Base-by-base conservation (phyloP, 2,329 filamentous ascomycete genomes). In the Pyricularia grisea region DNA sequence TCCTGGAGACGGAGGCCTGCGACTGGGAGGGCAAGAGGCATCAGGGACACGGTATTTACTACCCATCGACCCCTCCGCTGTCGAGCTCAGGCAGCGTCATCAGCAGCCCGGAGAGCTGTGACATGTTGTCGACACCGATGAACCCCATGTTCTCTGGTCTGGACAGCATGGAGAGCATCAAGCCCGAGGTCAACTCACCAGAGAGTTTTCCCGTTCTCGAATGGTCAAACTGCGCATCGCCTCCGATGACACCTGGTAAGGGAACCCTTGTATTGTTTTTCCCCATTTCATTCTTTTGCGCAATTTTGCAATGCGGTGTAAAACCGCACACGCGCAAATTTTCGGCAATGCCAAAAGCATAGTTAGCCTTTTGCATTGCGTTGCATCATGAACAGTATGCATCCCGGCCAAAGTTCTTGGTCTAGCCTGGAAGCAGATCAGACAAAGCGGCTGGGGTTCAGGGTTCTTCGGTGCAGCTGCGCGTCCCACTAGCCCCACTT, bases 211-310 rank as follows among this genome's bases (percentile, higher is more conserved):
- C 91, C 68, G 84, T 83, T 72, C 84, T 91, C 72, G 91, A 94
- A 74, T 96, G 92, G 90, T 84, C 90, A 69, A 88, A 86, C 77
- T 90, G 88, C 70, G 86, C 87, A 70, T 97, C 94, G 36, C 93
- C 94, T 67, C 92, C 93, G 28, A 88, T 97, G 87, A 96, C 93
- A 75, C 93, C 94, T 87, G 88, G 93, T 97, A 90, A 83, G 92
- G 87, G 31, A 5, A 68, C 17, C 20, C 64, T 4, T 27, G 27
- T 27, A 27, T 27, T 67, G 66, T 65, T 70, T 67, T n/a, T 58
- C n/a, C 25, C 3, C n/a, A 28, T 27, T 17, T 9, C 25, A 20
- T 30, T 17, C 12, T 58, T 58, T 67, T 25, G 64, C 14, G 31
- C 33, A 20, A 36, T 63, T 63, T 7, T 5, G 1, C 14, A 42